A percentile compares a stretch with the other conserved stretches of the same genome.
phyloP scores from a whole-genome alignment of 75 land plant species.

The Picea glauca region DNA sequence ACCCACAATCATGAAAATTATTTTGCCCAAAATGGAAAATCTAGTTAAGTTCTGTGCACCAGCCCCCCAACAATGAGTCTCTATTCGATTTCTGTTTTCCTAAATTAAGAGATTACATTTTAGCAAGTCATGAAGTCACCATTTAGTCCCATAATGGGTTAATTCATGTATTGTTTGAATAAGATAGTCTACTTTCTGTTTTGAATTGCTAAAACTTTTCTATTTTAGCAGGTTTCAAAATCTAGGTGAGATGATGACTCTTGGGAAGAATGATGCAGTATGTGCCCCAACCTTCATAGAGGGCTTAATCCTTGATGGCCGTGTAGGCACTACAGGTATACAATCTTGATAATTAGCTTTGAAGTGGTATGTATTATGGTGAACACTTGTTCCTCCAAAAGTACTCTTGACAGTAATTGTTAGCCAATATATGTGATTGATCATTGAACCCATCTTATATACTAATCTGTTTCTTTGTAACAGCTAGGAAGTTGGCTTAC shows the following conservation, averaged over 20 bases:
- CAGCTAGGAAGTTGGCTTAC: constrained; percentile 94
- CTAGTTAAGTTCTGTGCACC: too few relatives aligned
- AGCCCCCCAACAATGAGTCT: too few relatives aligned
- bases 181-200: not conserved
- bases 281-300: constrained; percentile 75
- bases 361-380: not conserved
- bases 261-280: constrained; percentile 91
- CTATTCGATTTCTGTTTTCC: too few relatives aligned
- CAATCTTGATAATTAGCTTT: not conserved
- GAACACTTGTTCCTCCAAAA: not conserved
- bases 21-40: too few relatives aligned
- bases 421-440: not conserved
- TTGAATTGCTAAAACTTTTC: constrained; percentile 3
- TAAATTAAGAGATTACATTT: too few relatives aligned
- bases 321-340: constrained; percentile 85
- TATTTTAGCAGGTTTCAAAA: constrained; percentile 77
- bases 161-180: not conserved
- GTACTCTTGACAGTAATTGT: not conserved
- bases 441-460: not conserved
- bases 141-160: too few relatives aligned
- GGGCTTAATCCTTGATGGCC: constrained; percentile 88
- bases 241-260: constrained; percentile 98
- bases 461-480: constrained; percentile 10
- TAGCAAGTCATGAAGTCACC: too few relatives aligned
- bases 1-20: too few relatives aligned